Conservation (phyloP, 2,329 filamentous ascomycete species). For the Fusarium gaditjirri region DNA sequence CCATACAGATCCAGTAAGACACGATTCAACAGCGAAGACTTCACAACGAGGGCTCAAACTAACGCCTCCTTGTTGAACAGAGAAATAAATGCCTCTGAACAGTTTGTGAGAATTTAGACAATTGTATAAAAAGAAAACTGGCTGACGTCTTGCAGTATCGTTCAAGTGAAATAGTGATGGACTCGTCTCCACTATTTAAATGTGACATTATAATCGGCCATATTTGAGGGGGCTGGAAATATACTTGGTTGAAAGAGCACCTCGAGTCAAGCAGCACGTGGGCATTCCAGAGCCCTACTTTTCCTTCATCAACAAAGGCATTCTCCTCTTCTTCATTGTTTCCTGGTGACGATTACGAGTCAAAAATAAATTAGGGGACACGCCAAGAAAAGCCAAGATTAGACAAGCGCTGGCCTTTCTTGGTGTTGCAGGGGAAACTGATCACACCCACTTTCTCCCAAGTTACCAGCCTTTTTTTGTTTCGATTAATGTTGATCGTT, state of each 20-base stretch:
- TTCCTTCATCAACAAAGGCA: slow-evolving; percentile 7
- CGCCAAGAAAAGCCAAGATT: slow-evolving; percentile 38
- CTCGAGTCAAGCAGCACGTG: slow-evolving; percentile 12
- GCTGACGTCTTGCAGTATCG: neutral
- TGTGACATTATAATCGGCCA: neutral
- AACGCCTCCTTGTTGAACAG: neutral
- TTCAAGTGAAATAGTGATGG: neutral
- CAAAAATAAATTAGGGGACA: slow-evolving; percentile 9
- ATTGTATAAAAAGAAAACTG: neutral
- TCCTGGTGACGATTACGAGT: neutral
- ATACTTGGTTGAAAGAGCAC: neutral
- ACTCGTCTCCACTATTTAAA: neutral
- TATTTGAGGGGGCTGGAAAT: neutral
- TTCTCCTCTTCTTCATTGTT: neutral
- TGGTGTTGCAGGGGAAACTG: slow-evolving; percentile 6
- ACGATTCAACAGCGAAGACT: neutral
- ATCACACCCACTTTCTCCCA: neutral
- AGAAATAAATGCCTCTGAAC: neutral
- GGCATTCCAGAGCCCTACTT: slow-evolving; percentile 20
- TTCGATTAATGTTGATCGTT: neutral
- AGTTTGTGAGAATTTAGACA: neutral
- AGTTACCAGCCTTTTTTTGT: slow-evolving; percentile 21
- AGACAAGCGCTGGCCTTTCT: slow-evolving; percentile 27
- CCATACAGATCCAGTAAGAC: neutral
- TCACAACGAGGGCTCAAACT: too few species aligned